These are phyloP conservation scores for Sequoia sempervirens DNA, from an alignment of 75 land plant species.

Conservation along the genomic window DNA sequence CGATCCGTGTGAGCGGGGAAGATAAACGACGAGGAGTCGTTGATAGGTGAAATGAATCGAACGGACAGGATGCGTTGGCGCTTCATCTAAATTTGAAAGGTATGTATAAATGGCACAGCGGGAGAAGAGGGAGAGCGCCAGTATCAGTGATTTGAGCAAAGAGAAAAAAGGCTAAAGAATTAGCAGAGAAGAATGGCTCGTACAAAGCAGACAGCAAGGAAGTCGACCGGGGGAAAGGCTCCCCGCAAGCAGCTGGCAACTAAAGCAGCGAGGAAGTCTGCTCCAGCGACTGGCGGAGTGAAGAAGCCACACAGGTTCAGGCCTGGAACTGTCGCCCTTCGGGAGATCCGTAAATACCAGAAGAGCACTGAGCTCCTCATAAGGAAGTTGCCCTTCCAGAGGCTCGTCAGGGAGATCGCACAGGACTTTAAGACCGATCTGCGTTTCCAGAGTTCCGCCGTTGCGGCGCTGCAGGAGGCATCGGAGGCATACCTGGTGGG, in stretches of 20 bases:
- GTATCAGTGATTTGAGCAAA: neutral
- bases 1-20: neutral
- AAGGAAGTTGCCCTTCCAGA: neutral
- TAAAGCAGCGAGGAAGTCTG: conserved; percentile 19
- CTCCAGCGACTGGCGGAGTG: conserved; percentile 14
- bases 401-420: conserved; percentile 5
- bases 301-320: conserved; percentile 23
- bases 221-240: conserved; percentile 46
- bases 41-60: neutral
- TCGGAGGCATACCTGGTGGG: conserved; percentile 10
- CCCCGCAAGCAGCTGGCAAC: conserved; percentile 42
- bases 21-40: neutral
- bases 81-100: neutral
- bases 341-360: neutral
- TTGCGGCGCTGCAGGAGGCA: conserved; percentile 15
- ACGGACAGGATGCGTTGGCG: neutral
- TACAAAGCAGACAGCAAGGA: conserved; percentile 48
- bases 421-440: conserved; percentile 33
- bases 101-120: neutral
- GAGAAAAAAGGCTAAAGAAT: neutral
- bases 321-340: neutral
- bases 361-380: neutral
- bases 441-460: conserved; percentile 43
- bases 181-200: conserved; percentile 27
- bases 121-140: neutral